Base-by-base conservation (phyloP, 768 basidiomycete species). In the Mycena indigotica region DNA sequence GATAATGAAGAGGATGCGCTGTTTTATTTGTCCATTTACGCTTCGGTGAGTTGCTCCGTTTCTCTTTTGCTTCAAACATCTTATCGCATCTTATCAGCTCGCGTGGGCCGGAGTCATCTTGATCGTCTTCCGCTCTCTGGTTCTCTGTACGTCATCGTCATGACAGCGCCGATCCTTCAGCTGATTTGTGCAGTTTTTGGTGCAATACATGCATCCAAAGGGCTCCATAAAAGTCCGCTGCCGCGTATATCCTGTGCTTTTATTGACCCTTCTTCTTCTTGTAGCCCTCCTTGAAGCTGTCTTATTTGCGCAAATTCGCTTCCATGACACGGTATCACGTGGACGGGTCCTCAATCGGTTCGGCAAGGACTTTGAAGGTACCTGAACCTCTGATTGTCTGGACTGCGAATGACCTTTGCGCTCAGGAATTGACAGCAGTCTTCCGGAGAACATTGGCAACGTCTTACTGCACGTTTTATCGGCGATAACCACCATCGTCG, bases 251-350 rank as follows among this genome's bases (percentile, higher is more conserved):
- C 6, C 19, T 5, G 5, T 2, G 2, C 32, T 55, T 29, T 1
- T 8, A 29, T 63, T 30, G 28, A 48, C 10, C 10, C 24, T 28
- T 4, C 5, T 25, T 16, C 21, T 26, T 19, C 29, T 24, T 24
- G 4, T 48, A 81, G 84, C 75, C 24, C 79, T 95, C 48, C 74
- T 95, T 26, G 88, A 95, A 66, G 71, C 86, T 0, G 86, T 95
- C 4, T 75, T 97, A 1, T 95, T 95, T 65, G 91, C 93, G 4
- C 84, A 91, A 50, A 86, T 95, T 55, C 84, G 94, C 30, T 95
- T 97, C 78, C 94, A 95, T 64, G 94, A 97, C 67, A 97, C 94
- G 0, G 83, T 92, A 1, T 91, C 88, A 51, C 84, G 91, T 28
- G 94, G 94, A 10, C 84, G 93, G 3, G 73, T 91, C 8, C 71